Base-by-base conservation (phyloP, 306 rosid genomes). In the Begonia loranthoides region DNA sequence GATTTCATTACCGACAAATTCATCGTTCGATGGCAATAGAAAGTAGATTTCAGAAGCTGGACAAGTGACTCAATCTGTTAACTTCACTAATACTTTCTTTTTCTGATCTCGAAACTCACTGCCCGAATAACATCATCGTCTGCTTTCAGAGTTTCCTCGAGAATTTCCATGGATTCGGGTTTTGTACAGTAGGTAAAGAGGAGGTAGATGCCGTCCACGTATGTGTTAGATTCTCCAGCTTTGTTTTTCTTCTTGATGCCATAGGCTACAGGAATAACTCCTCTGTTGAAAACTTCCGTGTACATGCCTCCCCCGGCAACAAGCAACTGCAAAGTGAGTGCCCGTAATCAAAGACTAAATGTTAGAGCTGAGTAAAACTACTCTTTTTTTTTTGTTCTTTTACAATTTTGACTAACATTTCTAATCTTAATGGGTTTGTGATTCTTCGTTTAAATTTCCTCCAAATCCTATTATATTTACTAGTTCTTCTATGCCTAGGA, bases 291-390 rank as follows among this genome's bases (percentile, higher is more conserved):
- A 16, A 85, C 95, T 80, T 86, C 99, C 10, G 83, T 66, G 62
- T 90, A 90, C 97, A 90, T 89, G 60, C 94, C 97, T 45, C 97
- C 97, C 51, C 97, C 95, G 57, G 97, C 90, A 70, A 90, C 95
- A 66, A 90, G 97, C 72, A 90, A 67, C 99, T 90, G 82, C 74
- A 73, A 60, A 65, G 46, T 47, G 43, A 4, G 36, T 8, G 43
- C 43, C 43, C n/a, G 10, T 39, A 39, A 39, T 6, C 43, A 39
- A 10, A n/a, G n/a, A n/a, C n/a, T n/a, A n/a, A n/a, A n/a, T n/a
- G n/a, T n/a, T n/a, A n/a, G n/a, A n/a, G n/a, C n/a, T n/a, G n/a
- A n/a, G n/a, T n/a, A n/a, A n/a, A n/a, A n/a, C n/a, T n/a, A n/a
- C n/a, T n/a, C n/a, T n/a, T n/a, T n/a, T n/a, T n/a, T n/a, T n/a